phyloP scores from a whole-genome alignment of 1,139 yeast species.

The Yamadazyma atmosphaerica region DNA sequence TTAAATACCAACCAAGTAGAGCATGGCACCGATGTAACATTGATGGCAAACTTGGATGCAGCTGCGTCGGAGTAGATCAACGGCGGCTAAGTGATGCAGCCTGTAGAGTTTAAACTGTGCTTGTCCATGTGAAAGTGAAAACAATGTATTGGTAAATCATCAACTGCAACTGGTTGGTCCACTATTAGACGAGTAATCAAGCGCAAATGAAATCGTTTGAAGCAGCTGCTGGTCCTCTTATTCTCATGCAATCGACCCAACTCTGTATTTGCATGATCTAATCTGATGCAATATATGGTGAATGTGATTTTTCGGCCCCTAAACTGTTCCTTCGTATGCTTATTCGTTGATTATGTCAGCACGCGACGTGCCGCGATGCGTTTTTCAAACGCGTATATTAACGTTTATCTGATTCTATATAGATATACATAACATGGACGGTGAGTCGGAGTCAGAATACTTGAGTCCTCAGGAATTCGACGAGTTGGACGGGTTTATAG shows the following conservation, averaged over 20 bases:
- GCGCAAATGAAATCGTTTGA: no score
- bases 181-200: no score
- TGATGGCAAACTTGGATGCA: no score
- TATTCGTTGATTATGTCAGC: not conserved
- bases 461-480: slow-evolving; percentile 7
- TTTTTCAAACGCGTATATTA: not conserved
- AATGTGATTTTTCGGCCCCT: not conserved
- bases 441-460: slow-evolving; percentile 9
- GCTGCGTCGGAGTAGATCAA: not conserved
- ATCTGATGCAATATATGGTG: not conserved
- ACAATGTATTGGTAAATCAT: no score
- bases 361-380: not conserved
- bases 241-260: not conserved
- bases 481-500: slow-evolving; percentile 12
- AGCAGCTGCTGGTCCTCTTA: no score
- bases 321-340: no score
- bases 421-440: no score
- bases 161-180: no score
- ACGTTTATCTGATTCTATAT: no score
- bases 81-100: not conserved
- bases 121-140: not conserved
- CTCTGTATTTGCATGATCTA: not conserved
- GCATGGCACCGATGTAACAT: no score
- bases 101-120: not conserved
- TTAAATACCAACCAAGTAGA: no score